These are phyloP conservation scores for Zymoseptoria tritici DNA, from an alignment of 2,329 filamentous ascomycete genomes.

Conservation along the genomic window DNA sequence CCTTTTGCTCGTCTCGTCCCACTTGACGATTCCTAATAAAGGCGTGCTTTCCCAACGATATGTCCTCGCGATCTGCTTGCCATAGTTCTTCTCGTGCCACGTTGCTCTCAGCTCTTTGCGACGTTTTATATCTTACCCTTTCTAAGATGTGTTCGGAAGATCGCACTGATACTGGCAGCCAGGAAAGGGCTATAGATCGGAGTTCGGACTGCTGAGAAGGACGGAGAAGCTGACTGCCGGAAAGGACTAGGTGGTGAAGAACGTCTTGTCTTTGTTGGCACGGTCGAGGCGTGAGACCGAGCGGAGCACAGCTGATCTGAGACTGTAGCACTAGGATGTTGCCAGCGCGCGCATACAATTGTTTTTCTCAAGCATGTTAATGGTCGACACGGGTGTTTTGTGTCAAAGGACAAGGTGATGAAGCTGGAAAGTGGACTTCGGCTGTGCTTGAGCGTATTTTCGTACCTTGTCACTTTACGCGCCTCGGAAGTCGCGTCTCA, in stretches of 20 bases:
- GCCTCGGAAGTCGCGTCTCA: not conserved
- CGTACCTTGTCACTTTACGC: not conserved
- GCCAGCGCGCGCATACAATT: not conserved
- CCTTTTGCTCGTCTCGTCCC: not conserved
- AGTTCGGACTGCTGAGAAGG: too few relatives aligned
- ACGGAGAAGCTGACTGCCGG: too few relatives aligned
- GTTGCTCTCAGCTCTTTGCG: not conserved
- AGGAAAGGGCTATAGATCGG: too few relatives aligned
- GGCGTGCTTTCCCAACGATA: not conserved
- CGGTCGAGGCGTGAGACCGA: too few relatives aligned
- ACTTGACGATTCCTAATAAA: too few relatives aligned
- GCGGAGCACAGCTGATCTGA: not conserved
- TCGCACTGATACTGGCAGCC: too few relatives aligned
- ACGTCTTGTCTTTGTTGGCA: too few relatives aligned
- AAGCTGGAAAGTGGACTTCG: not conserved
- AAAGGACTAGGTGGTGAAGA: too few relatives aligned
- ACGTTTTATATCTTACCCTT: too few relatives aligned
- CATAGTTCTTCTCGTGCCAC: not conserved
- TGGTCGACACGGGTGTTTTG: too few relatives aligned
- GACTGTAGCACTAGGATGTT: not conserved
- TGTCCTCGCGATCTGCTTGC: not conserved
- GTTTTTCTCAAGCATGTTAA: not conserved
- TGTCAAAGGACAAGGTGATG: not conserved
- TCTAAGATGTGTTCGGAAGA: too few relatives aligned
- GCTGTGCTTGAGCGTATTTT: not conserved